Base-by-base conservation (phyloP, 2,329 filamentous ascomycete genomes). In the Colletotrichum agaves region DNA sequence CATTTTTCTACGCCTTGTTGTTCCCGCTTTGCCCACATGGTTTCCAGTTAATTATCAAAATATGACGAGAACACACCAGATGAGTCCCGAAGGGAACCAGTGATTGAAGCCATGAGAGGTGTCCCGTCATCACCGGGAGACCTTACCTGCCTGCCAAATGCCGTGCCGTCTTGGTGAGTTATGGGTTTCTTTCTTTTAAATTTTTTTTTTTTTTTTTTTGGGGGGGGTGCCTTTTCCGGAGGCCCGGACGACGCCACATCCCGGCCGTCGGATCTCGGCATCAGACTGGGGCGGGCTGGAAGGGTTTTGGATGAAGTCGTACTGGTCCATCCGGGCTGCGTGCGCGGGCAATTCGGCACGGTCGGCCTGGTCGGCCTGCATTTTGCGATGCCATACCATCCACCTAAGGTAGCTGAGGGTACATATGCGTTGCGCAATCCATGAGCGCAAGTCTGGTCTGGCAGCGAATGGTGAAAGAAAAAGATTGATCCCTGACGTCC, bases 231-330 rank as follows among this genome's bases (percentile, higher is more conserved):
- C 2, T 27, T 13, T 49, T 33, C 6, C 5, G 31, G 21, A 49
- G 33, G 47, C 41, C 61, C 61, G 65, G 65, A 65, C 64, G 56
- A 60, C 65, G 61, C 65, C 61, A 67, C 65, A 67, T 65, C 61
- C 61, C 53, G 65, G 61, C 55, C 47, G 55, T 67, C 61, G 65
- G 65, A 60, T 60, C 61, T 64, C 65, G 53, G 65, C 65, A 60
- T 33, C 53, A 33, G 52, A n/a, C 43, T 56, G 46, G 47, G 58
- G 47, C 15, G 15, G 44, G 37, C 41, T 27, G 7, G 44, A 37
- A 17, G 49, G 49, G 33, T 41, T 67, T 63, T 63, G 49, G 49
- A 57, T 19, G 63, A 66, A 56, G 58, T n/a, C n/a, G n/a, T n/a
- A n/a, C n/a, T n/a, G 39, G 52, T 44, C 41, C 43, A 15, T 47